These are phyloP conservation scores for Suhomyces wounanorum DNA, from an alignment of 1,139 yeast genomes.

Conservation along the genomic window DNA sequence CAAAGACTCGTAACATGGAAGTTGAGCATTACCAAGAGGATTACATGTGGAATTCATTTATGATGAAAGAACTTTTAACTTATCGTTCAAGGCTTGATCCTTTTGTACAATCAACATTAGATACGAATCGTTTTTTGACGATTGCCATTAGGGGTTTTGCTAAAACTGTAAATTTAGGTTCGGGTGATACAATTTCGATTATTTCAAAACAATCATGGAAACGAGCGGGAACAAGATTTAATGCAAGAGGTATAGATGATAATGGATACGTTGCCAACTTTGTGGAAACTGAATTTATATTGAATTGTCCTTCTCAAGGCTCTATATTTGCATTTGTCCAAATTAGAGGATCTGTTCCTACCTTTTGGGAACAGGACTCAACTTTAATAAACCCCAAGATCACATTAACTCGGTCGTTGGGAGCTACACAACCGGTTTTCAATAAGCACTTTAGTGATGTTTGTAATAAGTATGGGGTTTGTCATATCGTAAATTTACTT, in stretches of 20 bases:
- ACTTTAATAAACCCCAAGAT: constrained; percentile 82
- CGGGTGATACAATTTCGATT: constrained; percentile 67
- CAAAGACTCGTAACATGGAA: constrained; percentile 18
- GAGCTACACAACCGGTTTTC: constrained; percentile 91
- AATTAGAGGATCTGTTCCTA: constrained; percentile 91
- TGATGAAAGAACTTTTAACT: constrained; percentile 79
- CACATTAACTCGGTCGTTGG: constrained; percentile 81
- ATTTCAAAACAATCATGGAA: constrained; percentile 94
- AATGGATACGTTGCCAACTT: constrained; percentile 94
- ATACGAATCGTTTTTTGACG: constrained; percentile 77
- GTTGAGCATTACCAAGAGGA: constrained; percentile 69
- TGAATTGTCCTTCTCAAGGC: constrained; percentile 27
- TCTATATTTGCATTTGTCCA: constrained; percentile 78
- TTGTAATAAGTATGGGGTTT: constrained; percentile 76
- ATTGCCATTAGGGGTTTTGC: constrained; percentile 96
- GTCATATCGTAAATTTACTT: constrained; percentile 81
- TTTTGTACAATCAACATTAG: constrained; percentile 58
- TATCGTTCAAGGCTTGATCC: constrained; percentile 72
- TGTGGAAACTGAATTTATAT: constrained; percentile 88
- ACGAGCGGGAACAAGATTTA: constrained; percentile 93
- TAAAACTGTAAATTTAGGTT: constrained; percentile 63
- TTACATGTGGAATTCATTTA: constrained; percentile 95
- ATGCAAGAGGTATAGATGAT: constrained; percentile 94
- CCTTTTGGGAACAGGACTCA: constrained; percentile 98
- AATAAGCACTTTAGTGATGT: constrained; percentile 75